Evolutionary conservation across 495 filamentous ascomycete species (phyloP).

Genomic region (Tuber brumale): DNA sequence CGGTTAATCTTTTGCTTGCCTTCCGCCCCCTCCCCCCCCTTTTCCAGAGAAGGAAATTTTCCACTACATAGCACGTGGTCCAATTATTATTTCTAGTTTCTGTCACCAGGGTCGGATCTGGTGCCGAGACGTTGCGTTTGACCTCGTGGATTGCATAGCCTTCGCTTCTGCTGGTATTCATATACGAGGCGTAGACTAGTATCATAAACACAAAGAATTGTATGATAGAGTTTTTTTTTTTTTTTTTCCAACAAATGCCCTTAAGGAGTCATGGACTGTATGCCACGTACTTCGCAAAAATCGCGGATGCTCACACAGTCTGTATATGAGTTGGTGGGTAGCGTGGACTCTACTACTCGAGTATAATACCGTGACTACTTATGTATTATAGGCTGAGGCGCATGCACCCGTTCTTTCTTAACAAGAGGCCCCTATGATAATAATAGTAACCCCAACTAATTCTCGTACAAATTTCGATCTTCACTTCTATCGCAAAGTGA

Average conservation of each 20-base stretch:
- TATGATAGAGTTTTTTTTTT: neutral
- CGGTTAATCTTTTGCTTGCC: neutral
- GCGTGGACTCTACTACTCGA: too few relatives aligned
- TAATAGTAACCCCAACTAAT: neutral
- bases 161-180: neutral
- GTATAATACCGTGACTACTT: neutral
- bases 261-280: neutral
- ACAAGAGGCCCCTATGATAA: neutral
- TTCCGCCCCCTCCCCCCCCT: neutral
- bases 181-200: neutral
- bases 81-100: neutral
- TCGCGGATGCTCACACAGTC: neutral
- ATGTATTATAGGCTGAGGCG: neutral
- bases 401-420: neutral
- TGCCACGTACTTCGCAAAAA: neutral
- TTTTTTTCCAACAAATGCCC: too few relatives aligned
- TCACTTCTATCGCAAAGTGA: neutral
- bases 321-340: neutral
- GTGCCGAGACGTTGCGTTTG: neutral
- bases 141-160: neutral
- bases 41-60: neutral
- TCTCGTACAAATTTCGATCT: neutral
- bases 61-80: neutral
- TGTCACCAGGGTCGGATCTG: neutral
- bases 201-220: neutral